Conservation (phyloP, 768 basidiomycete species). For the Pleurotus eryngii region DNA sequence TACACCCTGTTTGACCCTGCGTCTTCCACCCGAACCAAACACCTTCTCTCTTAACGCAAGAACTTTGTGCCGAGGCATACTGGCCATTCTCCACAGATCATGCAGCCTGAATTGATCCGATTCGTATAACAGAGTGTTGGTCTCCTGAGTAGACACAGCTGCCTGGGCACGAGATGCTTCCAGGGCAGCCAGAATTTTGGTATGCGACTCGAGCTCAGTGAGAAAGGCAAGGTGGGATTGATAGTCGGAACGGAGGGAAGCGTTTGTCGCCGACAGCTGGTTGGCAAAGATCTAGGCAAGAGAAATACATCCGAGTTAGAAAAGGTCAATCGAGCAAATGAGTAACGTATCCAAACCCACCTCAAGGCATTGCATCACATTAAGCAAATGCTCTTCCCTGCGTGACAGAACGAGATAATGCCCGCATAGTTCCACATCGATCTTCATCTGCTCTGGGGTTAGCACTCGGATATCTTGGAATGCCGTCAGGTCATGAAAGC, state of each 20-base stretch:
- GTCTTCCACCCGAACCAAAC: slow-evolving; percentile 53
- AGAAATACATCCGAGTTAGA: neutral
- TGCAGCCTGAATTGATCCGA: slow-evolving; percentile 63
- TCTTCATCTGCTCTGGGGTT: slow-evolving; percentile 62
- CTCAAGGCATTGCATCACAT: slow-evolving; percentile 58
- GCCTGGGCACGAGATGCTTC: slow-evolving; percentile 48
- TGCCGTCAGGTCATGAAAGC: slow-evolving; percentile 61
- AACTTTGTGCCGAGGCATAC: slow-evolving; percentile 57
- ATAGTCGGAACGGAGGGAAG: slow-evolving; percentile 56
- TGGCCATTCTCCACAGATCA: slow-evolving; percentile 66
- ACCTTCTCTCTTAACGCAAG: slow-evolving; percentile 64
- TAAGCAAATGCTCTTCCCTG: slow-evolving; percentile 63
- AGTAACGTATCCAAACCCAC: slow-evolving; percentile 26
- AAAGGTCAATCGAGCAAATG: neutral
- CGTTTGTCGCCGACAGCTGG: slow-evolving; percentile 52
- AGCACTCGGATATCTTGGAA: slow-evolving; percentile 46
- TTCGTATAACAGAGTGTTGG: slow-evolving; percentile 69
- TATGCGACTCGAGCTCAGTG: slow-evolving; percentile 40
- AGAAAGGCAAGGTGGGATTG: slow-evolving; percentile 47
- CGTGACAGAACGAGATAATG: slow-evolving; percentile 68
- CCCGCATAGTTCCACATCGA: slow-evolving; percentile 77
- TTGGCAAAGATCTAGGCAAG: slow-evolving; percentile 43
- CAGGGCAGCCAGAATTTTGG: slow-evolving; percentile 47
- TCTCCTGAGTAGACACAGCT: slow-evolving; percentile 55
- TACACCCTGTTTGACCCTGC: slow-evolving; percentile 44